phyloP scores from a whole-genome alignment of 305 asterid genomes.

The Rubia peregrina region DNA sequence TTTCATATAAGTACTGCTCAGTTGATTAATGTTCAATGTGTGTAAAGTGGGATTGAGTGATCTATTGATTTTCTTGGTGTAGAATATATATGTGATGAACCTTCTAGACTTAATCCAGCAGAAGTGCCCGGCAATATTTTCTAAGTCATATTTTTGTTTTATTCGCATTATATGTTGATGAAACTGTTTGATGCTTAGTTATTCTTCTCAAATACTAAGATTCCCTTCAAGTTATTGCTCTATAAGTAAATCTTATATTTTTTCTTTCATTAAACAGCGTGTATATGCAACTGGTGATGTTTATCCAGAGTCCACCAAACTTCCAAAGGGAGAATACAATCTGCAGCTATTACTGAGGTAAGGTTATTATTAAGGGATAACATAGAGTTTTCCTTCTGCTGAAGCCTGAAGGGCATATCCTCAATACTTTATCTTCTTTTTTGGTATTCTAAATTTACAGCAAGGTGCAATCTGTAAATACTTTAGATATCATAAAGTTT shows the following conservation, averaged over 20 bases:
- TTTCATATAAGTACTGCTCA: too few species aligned
- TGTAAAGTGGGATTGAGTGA: neutral
- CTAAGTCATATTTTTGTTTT: neutral
- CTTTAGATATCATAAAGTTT: neutral
- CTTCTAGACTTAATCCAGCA: neutral
- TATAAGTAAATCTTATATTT: constrained; percentile 6
- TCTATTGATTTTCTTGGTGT: neutral
- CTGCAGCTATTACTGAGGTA: constrained; percentile 83
- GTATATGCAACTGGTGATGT: constrained; percentile 90
- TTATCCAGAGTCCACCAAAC: constrained; percentile 69
- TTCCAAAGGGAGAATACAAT: constrained; percentile 93
- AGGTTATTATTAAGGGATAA: constrained; percentile 5
- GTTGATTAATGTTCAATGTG: neutral
- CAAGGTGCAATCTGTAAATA: neutral
- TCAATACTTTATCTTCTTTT: neutral
- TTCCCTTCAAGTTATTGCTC: neutral
- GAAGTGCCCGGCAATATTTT: neutral
- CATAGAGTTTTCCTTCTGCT: constrained; percentile 4
- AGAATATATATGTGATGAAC: neutral
- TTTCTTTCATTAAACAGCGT: constrained; percentile 49
- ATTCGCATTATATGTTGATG: neutral
- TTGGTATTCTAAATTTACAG: neutral
- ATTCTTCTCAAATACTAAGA: constrained; percentile 3
- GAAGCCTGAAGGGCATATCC: neutral
- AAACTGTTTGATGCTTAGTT: neutral